Percentiles rank a stretch among this genome's conserved stretches.
Conservation (phyloP, 1,284 basidiomycete genomes). For the Malassezia sp. region DNA sequence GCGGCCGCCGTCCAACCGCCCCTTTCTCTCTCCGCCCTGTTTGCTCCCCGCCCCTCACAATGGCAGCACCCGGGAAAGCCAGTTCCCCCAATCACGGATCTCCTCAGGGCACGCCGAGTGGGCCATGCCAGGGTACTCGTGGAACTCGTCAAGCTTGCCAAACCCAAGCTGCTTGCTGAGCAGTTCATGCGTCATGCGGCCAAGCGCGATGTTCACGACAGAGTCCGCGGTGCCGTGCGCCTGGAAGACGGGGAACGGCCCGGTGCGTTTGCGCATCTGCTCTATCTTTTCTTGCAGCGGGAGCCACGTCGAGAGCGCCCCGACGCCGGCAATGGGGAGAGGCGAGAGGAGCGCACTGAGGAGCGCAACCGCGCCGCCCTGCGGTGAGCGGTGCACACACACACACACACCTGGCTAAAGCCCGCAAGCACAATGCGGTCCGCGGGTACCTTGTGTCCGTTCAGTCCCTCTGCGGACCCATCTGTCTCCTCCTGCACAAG, state of each 20-base stretch:
- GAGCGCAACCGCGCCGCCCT: conserved; percentile 40
- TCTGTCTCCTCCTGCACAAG: conserved; percentile 39
- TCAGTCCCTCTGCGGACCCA: conserved; percentile 25
- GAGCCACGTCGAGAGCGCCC: conserved; percentile 39
- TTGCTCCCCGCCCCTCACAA: too few relatives aligned
- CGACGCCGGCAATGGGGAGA: conserved; percentile 30
- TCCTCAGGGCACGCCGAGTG: conserved; percentile 43
- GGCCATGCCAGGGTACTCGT: conserved; percentile 36
- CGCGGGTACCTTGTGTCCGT: conserved; percentile 27
- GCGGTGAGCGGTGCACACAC: too few relatives aligned
- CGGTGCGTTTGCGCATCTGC: conserved; percentile 19
- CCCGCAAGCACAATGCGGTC: conserved; percentile 39
- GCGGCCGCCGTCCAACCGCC: too few relatives aligned
- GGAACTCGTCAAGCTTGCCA: conserved; percentile 22
- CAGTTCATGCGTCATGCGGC: conserved; percentile 23
- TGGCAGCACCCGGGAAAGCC: conserved; percentile 14
- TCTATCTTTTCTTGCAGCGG: conserved; percentile 36
- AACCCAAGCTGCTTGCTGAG: conserved; percentile 29
- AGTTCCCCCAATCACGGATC: conserved; percentile 10
- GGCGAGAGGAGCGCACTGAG: conserved; percentile 31
- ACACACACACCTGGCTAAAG: too few relatives aligned
- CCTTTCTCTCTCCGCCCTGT: too few relatives aligned
- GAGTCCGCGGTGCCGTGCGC: conserved; percentile 40
- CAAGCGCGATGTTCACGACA: conserved; percentile 36
- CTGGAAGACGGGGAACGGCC: conserved; percentile 33